Conservation (phyloP, 2,329 filamentous ascomycete genomes). For the Gyromitra esculenta region DNA sequence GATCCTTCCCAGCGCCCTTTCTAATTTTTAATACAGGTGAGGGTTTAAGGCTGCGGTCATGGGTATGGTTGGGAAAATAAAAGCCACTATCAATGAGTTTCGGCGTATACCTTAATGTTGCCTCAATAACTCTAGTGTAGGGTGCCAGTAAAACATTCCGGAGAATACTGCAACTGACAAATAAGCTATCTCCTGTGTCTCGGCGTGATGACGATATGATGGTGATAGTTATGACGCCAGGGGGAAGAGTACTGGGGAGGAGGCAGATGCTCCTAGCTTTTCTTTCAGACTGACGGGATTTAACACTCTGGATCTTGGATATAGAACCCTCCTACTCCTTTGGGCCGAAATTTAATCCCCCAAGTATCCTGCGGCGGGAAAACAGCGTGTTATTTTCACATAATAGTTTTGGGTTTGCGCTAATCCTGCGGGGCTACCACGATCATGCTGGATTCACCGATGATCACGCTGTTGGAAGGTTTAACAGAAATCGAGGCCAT, state of each 20-base stretch:
- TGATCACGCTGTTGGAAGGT: slow-evolving; percentile 16
- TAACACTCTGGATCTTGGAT: slow-evolving; percentile 11
- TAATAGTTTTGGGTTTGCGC: neutral
- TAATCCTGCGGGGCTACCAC: neutral
- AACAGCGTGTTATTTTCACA: neutral
- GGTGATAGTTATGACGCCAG: neutral
- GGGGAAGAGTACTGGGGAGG: neutral
- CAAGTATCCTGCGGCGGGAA: neutral
- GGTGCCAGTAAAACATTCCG: neutral
- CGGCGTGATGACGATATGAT: neutral
- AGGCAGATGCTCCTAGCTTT: neutral
- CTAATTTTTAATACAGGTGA: neutral
- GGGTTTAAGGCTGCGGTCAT: neutral
- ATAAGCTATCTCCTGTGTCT: slow-evolving; percentile 4
- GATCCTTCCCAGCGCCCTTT: neutral
- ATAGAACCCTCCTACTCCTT: slow-evolving; percentile 6
- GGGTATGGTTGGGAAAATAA: neutral
- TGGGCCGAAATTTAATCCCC: slow-evolving; percentile 6
- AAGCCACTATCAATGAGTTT: neutral
- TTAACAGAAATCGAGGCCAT: neutral
- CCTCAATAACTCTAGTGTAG: neutral
- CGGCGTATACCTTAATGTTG: neutral
- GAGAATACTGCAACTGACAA: slow-evolving; percentile 8
- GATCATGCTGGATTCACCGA: slow-evolving; percentile 26
- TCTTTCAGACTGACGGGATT: neutral